A percentile compares a stretch with the other conserved stretches of the same genome.
phyloP scores from a whole-genome alignment of 2,329 filamentous ascomycete species.

The Cladosporium sp. region DNA sequence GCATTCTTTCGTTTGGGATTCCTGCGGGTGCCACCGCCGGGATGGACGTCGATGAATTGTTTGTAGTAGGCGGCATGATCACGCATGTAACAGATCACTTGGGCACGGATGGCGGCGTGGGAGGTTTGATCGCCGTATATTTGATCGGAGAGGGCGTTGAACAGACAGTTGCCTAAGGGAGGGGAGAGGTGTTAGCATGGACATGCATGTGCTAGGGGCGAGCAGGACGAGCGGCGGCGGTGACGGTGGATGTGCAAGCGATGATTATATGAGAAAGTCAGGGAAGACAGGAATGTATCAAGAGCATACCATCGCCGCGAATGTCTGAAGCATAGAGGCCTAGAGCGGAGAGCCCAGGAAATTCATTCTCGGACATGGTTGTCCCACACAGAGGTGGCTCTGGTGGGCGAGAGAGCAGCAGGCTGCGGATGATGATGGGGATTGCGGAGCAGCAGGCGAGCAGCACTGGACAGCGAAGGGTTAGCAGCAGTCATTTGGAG shows the following conservation, averaged over 20 bases:
- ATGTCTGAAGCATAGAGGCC: conserved; percentile 58
- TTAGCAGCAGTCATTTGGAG: conserved; percentile 13
- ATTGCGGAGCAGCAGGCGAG: conserved; percentile 7
- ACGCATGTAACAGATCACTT: conserved; percentile 60
- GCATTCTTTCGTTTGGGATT: conserved; percentile 57
- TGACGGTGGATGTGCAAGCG: not conserved
- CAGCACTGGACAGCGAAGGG: conserved; percentile 7
- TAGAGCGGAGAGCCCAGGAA: conserved; percentile 52
- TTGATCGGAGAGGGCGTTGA: conserved; percentile 65
- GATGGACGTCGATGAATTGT: conserved; percentile 56
- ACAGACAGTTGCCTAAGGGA: conserved; percentile 61
- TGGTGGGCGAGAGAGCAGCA: conserved; percentile 3
- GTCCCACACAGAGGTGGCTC: conserved; percentile 9
- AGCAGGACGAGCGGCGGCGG: conserved; percentile 3
- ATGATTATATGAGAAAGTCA: not conserved
- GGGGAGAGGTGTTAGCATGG: conserved; percentile 17
- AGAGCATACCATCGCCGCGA: conserved; percentile 54
- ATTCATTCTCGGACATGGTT: conserved; percentile 38
- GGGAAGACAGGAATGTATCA: not conserved
- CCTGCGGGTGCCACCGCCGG: conserved; percentile 52
- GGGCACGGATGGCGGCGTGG: conserved; percentile 55
- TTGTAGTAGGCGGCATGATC: conserved; percentile 59
- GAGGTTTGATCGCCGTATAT: conserved; percentile 57
- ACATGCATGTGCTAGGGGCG: conserved; percentile 8
- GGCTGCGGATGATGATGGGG: not conserved